These are phyloP conservation scores for Ophiostoma sp. DNA, from an alignment of 2,329 filamentous ascomycete genomes.

Conservation along the genomic window DNA sequence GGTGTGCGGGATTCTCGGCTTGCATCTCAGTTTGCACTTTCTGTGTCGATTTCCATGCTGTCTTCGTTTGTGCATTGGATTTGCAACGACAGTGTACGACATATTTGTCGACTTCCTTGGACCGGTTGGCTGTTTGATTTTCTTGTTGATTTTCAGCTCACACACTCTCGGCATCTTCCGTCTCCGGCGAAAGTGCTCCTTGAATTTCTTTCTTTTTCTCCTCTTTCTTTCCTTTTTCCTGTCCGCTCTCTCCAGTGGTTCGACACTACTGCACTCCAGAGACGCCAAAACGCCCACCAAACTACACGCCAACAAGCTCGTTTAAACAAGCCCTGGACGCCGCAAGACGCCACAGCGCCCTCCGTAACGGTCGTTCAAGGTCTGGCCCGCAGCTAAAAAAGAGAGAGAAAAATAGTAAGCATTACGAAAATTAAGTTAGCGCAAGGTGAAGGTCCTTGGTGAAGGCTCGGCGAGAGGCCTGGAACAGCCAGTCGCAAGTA, in stretches of 20 bases:
- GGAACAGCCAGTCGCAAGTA: neutral
- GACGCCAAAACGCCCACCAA: too few relatives aligned
- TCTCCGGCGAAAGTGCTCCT: neutral
- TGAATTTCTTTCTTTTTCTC: neutral
- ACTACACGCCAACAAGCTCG: too few relatives aligned
- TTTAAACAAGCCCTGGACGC: neutral
- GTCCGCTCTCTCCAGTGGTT: neutral
- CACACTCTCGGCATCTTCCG: neutral
- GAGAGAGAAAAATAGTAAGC: too few relatives aligned
- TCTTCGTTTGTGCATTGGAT: too few relatives aligned
- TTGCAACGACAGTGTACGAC: too few relatives aligned
- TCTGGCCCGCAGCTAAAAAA: neutral
- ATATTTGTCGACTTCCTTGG: too few relatives aligned
- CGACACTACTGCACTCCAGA: conserved; percentile 6
- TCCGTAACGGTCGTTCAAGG: neutral
- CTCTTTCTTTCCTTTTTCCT: neutral
- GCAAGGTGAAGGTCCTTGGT: too few relatives aligned
- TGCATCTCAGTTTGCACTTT: neutral
- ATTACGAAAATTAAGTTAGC: too few relatives aligned
- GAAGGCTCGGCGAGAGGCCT: neutral
- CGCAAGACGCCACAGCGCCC: neutral
- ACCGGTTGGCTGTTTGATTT: neutral
- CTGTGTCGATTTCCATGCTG: neutral
- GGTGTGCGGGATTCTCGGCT: neutral
- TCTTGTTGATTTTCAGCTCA: neutral